Evolutionary conservation across 768 basidiomycete genomes (phyloP), one percentile per base, ranked within the genome.

Genomic region (Lentinula edodes): DNA sequence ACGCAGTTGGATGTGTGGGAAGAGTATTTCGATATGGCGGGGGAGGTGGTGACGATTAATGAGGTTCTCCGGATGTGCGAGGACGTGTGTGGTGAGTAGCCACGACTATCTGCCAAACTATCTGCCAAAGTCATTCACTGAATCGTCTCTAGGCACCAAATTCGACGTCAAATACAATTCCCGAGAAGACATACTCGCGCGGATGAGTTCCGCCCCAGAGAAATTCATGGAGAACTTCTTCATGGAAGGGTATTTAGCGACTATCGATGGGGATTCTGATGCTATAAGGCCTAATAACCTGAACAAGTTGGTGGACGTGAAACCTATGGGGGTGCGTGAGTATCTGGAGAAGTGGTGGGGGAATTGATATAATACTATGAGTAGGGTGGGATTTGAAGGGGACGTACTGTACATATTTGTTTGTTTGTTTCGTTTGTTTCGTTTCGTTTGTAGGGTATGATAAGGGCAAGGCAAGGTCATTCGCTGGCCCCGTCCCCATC

Each of bases 21-120:
- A n/a, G 58, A 60, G 35, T 15, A 48, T 23, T 39, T 46, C 41
- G 38, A 60, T 13, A 60, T 60, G 58, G 36, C 12, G n/a, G 48
- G 58, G 7, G 35, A 51, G 7, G 36, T 18, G 42, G 42, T 36
- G 6, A 59, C 43, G 6, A 23, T 59, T 1, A 59, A 59, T 16
- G 43, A 59, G 34, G 15, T 59, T 2, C 32, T 59, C 35, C 8
- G 6, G 13, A 38, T 34, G 42, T 43, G 43, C 35, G 58, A 59
- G 43, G 34, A 23, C 7, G 13, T 59, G 32, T 43, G 43, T 48
- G 43, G 35, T 23, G 12, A 18, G 34, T 20, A 23, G 1, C 23
- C 23, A 23, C 23, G 23, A 23, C 23, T 23, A 23, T 23, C 23
- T 23, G 23, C 23, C 23, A 2, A 23, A 23, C 23, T 23, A 23